Evolutionary conservation across 176 grass and related monocot species (phyloP).

Genomic region (Bonia amplexicaulis): DNA sequence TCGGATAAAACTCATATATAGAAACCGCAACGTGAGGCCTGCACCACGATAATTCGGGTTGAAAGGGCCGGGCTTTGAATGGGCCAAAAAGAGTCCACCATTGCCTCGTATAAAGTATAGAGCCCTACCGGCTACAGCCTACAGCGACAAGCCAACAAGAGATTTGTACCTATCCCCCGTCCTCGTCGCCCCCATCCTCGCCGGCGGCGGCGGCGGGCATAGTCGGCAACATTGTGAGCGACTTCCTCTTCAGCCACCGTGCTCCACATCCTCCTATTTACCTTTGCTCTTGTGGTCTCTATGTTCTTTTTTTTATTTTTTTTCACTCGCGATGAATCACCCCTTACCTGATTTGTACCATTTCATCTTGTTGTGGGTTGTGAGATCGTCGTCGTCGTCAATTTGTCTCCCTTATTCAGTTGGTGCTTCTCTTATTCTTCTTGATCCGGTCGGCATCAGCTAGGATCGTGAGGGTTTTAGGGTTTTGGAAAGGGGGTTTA

Average conservation of each 20-base stretch:
- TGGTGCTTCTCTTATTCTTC: background rate
- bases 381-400: no score
- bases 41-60: no score
- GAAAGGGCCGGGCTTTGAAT: background rate
- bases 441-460: background rate
- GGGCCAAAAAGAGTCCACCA: background rate
- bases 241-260: background rate
- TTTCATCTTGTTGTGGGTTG: background rate
- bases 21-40: no score
- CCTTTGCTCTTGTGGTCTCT: background rate
- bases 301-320: background rate
- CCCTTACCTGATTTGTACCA: background rate
- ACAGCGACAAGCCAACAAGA: no score
- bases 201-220: background rate
- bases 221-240: background rate
- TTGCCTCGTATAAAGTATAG: background rate
- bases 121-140: no score
- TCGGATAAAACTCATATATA: no score
- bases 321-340: background rate
- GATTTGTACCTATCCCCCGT: background rate
- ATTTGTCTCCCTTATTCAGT: background rate
- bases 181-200: slow-evolving; percentile 10
- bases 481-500: background rate
- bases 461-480: background rate
- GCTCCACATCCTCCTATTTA: background rate